These are phyloP conservation scores for Ceraceosorus guamensis DNA, from an alignment of 1,284 basidiomycete genomes.

Conservation along the genomic window DNA sequence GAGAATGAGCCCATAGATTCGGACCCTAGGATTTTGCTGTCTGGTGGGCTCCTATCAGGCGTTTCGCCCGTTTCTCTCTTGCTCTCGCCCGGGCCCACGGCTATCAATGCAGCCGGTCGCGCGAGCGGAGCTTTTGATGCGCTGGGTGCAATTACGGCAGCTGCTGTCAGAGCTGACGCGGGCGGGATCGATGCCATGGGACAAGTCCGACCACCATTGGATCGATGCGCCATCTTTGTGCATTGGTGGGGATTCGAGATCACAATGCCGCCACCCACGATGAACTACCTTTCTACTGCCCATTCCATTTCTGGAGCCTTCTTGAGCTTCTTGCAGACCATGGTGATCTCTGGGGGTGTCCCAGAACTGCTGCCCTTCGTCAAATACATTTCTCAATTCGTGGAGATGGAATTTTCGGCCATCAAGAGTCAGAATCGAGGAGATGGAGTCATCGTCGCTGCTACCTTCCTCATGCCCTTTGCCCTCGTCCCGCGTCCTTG, in stretches of 20 bases:
- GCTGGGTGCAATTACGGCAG: slow-evolving; percentile 27
- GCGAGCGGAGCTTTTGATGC: slow-evolving; percentile 28
- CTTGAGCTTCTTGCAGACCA: slow-evolving; percentile 33
- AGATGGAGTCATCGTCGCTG: slow-evolving; percentile 33
- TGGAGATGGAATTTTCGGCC: slow-evolving; percentile 41
- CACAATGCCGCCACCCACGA: slow-evolving; percentile 31
- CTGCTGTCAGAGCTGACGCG: slow-evolving; percentile 18
- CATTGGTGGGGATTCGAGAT: slow-evolving; percentile 46
- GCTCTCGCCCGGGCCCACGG: slow-evolving; percentile 15
- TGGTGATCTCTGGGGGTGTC: slow-evolving; percentile 33
- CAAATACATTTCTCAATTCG: slow-evolving; percentile 34
- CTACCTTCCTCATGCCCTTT: slow-evolving; percentile 35
- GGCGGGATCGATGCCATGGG: slow-evolving; percentile 17
- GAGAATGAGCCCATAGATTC: neutral
- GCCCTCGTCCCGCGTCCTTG: slow-evolving; percentile 24
- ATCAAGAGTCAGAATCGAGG: slow-evolving; percentile 32
- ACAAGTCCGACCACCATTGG: slow-evolving; percentile 28
- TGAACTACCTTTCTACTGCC: slow-evolving; percentile 35
- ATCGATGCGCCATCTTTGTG: slow-evolving; percentile 40
- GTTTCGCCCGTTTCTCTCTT: slow-evolving; percentile 26
- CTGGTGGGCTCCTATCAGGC: slow-evolving; percentile 12
- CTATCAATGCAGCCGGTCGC: slow-evolving; percentile 4
- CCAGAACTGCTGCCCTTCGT: slow-evolving; percentile 40
- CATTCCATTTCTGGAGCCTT: slow-evolving; percentile 36
- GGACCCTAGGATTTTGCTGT: neutral